Conservation (phyloP, 441 rosid species). For the Populus hybrid region DNA sequence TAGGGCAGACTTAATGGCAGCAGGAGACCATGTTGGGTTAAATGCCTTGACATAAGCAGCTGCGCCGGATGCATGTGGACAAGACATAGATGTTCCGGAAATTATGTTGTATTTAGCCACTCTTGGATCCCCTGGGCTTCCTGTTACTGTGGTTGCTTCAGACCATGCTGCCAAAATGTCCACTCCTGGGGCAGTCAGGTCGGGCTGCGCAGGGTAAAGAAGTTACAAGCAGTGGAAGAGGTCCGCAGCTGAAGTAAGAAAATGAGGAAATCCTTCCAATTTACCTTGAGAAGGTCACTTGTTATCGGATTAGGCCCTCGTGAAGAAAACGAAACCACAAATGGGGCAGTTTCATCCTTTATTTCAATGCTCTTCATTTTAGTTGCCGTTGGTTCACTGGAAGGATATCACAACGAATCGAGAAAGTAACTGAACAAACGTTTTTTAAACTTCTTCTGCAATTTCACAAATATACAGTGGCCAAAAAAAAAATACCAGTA, state of each 20-base stretch:
- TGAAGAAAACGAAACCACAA: conserved; percentile 44
- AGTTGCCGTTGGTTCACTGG: conserved; percentile 36
- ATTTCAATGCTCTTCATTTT: conserved; percentile 28
- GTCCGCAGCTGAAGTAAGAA: neutral
- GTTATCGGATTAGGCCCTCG: conserved; percentile 49
- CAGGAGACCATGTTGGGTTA: conserved; percentile 65
- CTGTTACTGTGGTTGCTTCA: conserved; percentile 8
- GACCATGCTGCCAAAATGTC: conserved; percentile 62
- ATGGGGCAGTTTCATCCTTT: conserved; percentile 31
- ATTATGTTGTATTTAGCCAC: conserved; percentile 24
- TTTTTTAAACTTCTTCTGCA: neutral
- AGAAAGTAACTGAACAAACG: neutral
- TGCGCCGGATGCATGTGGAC: conserved; percentile 79
- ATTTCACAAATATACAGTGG: neutral
- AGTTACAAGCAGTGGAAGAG: too few relatives aligned
- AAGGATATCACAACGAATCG: neutral
- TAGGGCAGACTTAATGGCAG: conserved; percentile 85
- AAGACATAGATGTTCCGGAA: conserved; percentile 93
- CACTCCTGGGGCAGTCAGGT: conserved; percentile 48
- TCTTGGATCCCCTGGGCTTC: conserved; percentile 5
- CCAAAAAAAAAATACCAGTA: neutral
- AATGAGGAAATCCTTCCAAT: neutral
- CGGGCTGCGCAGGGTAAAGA: conserved; percentile 36
- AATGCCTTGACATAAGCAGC: conserved; percentile 77
- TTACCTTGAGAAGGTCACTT: conserved; percentile 46